Conservation (phyloP, 192 early-diverging fungal species). For the Podila minutissima region DNA sequence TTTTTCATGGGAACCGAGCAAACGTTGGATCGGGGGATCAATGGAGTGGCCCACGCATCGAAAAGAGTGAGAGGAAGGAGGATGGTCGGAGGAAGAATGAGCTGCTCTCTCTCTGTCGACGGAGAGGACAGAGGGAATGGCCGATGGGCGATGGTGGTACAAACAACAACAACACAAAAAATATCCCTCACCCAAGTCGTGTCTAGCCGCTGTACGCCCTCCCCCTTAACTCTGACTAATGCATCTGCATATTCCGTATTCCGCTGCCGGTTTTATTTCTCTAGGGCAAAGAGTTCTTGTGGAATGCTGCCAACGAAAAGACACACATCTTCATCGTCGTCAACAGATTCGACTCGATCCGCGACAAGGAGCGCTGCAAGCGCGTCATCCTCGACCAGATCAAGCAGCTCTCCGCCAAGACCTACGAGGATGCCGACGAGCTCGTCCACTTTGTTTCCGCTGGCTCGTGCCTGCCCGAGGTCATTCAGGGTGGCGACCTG, state of each 20-base stretch:
- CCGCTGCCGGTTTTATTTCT: slow-evolving; percentile 1
- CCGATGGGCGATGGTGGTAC: not conserved
- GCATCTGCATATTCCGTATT: no score
- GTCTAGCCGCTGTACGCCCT: no score
- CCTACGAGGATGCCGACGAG: slow-evolving; percentile 88
- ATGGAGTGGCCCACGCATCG: not conserved
- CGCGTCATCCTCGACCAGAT: slow-evolving; percentile 97
- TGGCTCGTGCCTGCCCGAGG: slow-evolving; percentile 44
- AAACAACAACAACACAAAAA: not conserved
- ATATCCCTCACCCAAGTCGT: no score
- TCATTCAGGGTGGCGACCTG: slow-evolving; percentile 38
- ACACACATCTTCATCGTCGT: slow-evolving; percentile 99
- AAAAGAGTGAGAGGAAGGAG: not conserved
- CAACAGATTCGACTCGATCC: slow-evolving; percentile 96
- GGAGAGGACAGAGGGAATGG: not conserved
- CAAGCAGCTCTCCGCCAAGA: slow-evolving; percentile 91
- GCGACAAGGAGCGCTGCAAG: slow-evolving; percentile 93
- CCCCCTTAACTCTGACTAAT: no score
- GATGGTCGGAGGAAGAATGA: not conserved
- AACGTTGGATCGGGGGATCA: not conserved
- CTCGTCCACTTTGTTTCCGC: slow-evolving; percentile 98
- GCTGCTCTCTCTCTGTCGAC: not conserved
- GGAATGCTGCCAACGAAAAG: slow-evolving; percentile 98
- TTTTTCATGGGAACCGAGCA: slow-evolving; percentile 9
- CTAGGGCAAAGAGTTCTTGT: slow-evolving; percentile 95